Evolutionary conservation across 177 flowering plant genomes (phyloP), one percentile per base, ranked within the genome.

Genomic region (Vitis hybrid): DNA sequence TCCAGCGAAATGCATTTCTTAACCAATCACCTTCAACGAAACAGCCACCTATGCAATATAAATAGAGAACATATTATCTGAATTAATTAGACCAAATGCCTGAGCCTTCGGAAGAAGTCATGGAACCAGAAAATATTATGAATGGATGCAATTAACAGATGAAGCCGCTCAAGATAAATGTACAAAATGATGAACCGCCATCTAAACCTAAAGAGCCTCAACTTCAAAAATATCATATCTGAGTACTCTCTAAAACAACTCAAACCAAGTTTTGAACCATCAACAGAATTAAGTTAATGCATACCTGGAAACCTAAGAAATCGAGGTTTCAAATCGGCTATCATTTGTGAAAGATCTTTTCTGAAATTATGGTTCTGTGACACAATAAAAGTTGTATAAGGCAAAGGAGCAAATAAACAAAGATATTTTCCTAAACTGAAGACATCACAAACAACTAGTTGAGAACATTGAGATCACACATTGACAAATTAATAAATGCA

Each of bases 251-350:
- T 19, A 13, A 21, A 65, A 50, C 5, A 24, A 57, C 13, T 10
- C 15, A 50, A 49, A 14, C 10, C 17, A 51, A 6, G 8, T 21
- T 49, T 24, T 21, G 18, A 21, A 66, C 12, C 14, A 2, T 17
- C 3, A 18, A 19, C 3, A 14, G 32, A 46, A 27, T 32, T 19
- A 64, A 19, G 56, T 32, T n/a, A 18, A 64, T 14, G 35, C 5
- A 56, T 84, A 95, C 99, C 99, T 80, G 98, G 99, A 82, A 95
- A 95, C 81, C 99, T 89, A 62, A 95, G 11, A 72, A 95, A 95
- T 61, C 76, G 86, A 51, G 99, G 99, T 65, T 85, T 88, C 59
- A 93, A 55, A 74, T 72, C 82, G 62, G 75, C 80, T 68, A 95
- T 64, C 97, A 90, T 88, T 65, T 77, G 65, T 76, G 81, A 60